Conservation (phyloP, 2,329 filamentous ascomycete genomes). For the Calonectria leucothoes region DNA sequence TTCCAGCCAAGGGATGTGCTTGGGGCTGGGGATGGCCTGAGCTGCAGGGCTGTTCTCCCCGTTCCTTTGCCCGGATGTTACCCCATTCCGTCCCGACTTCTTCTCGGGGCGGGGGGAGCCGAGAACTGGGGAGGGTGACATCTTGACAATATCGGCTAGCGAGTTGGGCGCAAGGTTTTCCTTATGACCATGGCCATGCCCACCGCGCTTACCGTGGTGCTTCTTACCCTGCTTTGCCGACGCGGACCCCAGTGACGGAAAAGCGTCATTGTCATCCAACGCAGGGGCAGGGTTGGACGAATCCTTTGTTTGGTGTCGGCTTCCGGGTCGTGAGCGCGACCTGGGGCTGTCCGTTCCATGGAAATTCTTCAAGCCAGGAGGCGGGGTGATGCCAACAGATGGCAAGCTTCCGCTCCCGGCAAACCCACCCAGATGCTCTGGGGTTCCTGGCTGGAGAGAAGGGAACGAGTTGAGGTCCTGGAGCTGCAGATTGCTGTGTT, state of each 20-base stretch:
- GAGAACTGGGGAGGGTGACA: conserved; percentile 87
- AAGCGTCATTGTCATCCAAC: conserved; percentile 94
- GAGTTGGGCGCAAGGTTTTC: conserved; percentile 79
- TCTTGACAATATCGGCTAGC: conserved; percentile 93
- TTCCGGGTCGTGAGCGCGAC: conserved; percentile 84
- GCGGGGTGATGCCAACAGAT: conserved; percentile 71
- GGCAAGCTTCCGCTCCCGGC: conserved; percentile 62
- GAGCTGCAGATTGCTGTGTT: conserved; percentile 78
- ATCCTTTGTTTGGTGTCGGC: conserved; percentile 75
- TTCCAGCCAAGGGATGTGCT: conserved; percentile 96
- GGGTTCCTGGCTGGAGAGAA: conserved; percentile 71
- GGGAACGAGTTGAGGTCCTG: conserved; percentile 91
- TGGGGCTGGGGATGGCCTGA: conserved; percentile 85
- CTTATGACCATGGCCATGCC: conserved; percentile 78
- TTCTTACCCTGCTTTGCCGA: conserved; percentile 85
- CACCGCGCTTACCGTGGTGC: conserved; percentile 90
- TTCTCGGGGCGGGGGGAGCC: conserved; percentile 70
- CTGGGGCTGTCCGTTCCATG: conserved; percentile 72
- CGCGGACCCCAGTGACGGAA: conserved; percentile 86
- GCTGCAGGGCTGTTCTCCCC: conserved; percentile 85
- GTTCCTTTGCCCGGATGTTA: conserved; percentile 71
- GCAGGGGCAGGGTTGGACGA: conserved; percentile 75
- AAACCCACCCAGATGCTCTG: conserved; percentile 68
- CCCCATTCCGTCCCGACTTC: conserved; percentile 72
- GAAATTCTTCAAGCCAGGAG: conserved; percentile 76